Percentiles rank a stretch among this genome's conserved stretches.
Conservation (phyloP, 768 basidiomycete genomes). For the Tephrocybe sp. region DNA sequence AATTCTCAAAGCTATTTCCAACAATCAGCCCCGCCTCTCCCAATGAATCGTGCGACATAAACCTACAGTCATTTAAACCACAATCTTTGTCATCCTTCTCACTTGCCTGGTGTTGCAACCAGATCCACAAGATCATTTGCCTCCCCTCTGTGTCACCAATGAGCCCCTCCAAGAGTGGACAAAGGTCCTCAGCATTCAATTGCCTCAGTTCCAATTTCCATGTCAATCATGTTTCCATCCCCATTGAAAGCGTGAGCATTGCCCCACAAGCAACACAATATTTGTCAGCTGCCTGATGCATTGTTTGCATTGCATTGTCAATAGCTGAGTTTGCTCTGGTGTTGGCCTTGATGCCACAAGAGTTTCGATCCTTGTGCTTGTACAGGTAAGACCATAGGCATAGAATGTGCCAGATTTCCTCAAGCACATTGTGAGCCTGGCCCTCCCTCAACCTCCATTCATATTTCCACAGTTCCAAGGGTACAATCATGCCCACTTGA, state of each 20-base stretch:
- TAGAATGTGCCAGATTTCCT: neutral
- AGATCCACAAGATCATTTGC: neutral
- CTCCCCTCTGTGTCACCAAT: slow-evolving; percentile 1
- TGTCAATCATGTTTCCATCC: neutral
- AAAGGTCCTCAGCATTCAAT: neutral
- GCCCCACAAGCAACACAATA: neutral
- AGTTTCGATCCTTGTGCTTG: slow-evolving; percentile 11
- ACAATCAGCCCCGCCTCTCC: neutral
- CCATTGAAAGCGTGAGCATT: neutral
- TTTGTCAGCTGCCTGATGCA: neutral
- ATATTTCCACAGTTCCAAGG: neutral
- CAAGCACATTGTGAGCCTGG: neutral
- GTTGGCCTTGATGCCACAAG: neutral
- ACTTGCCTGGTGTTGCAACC: neutral
- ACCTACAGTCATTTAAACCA: neutral
- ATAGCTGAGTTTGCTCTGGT: neutral
- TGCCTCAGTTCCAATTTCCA: neutral
- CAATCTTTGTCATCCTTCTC: neutral
- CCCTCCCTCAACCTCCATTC: neutral
- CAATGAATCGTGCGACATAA: no score
- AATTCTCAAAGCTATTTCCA: slow-evolving; percentile 13
- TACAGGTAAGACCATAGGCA: slow-evolving; percentile 6
- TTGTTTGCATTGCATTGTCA: neutral
- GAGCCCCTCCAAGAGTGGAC: neutral
- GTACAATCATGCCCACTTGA: neutral